A percentile compares a stretch with the other conserved stretches of the same genome.
These are phyloP conservation scores for Fusarium napiforme DNA, from an alignment of 2,329 filamentous ascomycete genomes.

Conservation along the genomic window DNA sequence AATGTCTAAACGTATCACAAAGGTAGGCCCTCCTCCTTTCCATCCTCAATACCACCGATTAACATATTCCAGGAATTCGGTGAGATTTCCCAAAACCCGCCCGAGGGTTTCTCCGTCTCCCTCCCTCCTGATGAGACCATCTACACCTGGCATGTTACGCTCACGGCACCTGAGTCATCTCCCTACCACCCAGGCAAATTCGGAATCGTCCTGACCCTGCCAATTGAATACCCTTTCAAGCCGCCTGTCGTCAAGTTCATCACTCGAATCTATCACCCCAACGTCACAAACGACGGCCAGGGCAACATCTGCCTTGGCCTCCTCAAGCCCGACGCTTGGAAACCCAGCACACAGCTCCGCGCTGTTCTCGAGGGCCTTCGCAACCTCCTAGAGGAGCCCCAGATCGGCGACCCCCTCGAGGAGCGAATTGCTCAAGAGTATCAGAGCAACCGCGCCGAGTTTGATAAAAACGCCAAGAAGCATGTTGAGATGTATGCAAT, in stretches of 20 bases:
- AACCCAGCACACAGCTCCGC: constrained; percentile 81
- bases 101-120: constrained; percentile 58
- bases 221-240: constrained; percentile 89
- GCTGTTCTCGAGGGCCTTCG: constrained; percentile 82
- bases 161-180: constrained; percentile 57
- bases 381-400: constrained; percentile 80
- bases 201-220: constrained; percentile 77
- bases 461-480: constrained; percentile 78
- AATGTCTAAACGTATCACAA: constrained; percentile 60
- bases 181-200: constrained; percentile 75
- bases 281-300: constrained; percentile 86
- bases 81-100: constrained; percentile 61
- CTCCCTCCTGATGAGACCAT: constrained; percentile 61
- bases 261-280: constrained; percentile 96
- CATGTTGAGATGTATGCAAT: constrained; percentile 80
- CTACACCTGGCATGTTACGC: constrained; percentile 63
- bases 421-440: constrained; percentile 86
- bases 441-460: constrained; percentile 72
- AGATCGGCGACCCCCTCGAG: constrained; percentile 91
- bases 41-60: not conserved
- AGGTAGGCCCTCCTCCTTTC: constrained; percentile 46
- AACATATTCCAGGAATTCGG: constrained; percentile 59
- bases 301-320: constrained; percentile 88
- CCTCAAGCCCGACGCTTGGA: constrained; percentile 90
- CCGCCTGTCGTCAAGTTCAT: constrained; percentile 81